A percentile compares a stretch with the other conserved stretches of the same genome.
These are phyloP conservation scores for Macadamia tetraphylla DNA, from an alignment of 164 flowering plant species.

Conservation along the genomic window DNA sequence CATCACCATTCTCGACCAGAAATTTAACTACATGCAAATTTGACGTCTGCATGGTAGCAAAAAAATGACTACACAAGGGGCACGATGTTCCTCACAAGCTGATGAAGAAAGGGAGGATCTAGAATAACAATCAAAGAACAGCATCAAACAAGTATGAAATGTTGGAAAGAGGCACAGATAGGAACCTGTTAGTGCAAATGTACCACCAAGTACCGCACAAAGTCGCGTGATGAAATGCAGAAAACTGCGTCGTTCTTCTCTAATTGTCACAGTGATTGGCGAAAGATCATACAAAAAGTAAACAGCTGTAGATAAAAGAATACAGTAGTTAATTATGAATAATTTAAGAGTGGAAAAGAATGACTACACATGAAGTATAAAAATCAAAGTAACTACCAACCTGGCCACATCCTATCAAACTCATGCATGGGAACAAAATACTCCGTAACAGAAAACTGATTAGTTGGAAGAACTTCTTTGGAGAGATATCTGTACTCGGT, in stretches of 20 bases:
- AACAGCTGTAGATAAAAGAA: slow-evolving; percentile 60
- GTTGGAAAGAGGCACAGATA: neutral
- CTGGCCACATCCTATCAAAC: slow-evolving; percentile 87
- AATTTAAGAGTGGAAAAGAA: neutral
- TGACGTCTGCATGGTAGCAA: no score
- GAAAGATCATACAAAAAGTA: slow-evolving; percentile 96
- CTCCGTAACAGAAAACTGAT: slow-evolving; percentile 96
- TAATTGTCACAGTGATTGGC: slow-evolving; percentile 95
- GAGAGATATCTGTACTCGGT: slow-evolving; percentile 85
- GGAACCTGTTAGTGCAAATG: slow-evolving; percentile 94
- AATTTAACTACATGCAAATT: neutral
- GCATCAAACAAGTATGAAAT: no score
- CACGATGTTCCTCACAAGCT: neutral
- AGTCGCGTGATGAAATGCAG: slow-evolving; percentile 95
- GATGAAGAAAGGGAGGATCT: neutral
- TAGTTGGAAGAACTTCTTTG: slow-evolving; percentile 86
- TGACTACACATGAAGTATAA: neutral
- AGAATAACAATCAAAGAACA: neutral
- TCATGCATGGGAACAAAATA: slow-evolving; percentile 75
- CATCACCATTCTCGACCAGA: neutral
- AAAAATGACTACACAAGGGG: neutral
- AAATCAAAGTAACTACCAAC: slow-evolving; percentile 31
- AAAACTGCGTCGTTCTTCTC: slow-evolving; percentile 91
- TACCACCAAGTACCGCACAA: slow-evolving; percentile 97
- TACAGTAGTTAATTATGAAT: neutral